phyloP scores from a whole-genome alignment of 2,329 filamentous ascomycete genomes.

The Phaeosphaeriaceae sp. region DNA sequence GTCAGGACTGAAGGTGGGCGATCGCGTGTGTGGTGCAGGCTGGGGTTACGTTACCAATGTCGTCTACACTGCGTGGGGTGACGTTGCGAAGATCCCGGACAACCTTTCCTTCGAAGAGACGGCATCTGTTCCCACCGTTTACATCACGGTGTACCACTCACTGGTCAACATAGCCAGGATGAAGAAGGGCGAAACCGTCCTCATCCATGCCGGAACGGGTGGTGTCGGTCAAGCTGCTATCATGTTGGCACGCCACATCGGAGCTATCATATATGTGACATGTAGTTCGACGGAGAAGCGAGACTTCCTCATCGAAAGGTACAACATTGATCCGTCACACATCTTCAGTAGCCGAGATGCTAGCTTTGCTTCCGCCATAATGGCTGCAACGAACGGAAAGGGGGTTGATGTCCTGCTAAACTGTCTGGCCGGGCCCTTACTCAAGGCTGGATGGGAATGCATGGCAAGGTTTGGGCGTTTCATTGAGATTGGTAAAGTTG shows the following conservation, averaged over 20 bases:
- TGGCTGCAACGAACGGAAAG: neutral
- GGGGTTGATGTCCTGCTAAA: conserved; percentile 38
- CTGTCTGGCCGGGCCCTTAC: conserved; percentile 27
- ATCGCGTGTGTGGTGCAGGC: neutral
- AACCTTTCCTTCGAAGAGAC: conserved; percentile 18
- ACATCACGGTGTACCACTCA: conserved; percentile 14
- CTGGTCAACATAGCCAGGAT: conserved; percentile 31
- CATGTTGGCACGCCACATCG: conserved; percentile 16
- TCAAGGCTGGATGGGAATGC: conserved; percentile 24
- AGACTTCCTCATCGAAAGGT: neutral
- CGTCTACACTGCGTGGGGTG: neutral
- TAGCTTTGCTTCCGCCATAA: conserved; percentile 1
- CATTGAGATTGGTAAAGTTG: conserved; percentile 19
- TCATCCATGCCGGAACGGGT: conserved; percentile 35
- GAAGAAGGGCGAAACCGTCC: conserved; percentile 30
- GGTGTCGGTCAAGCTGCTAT: conserved; percentile 30
- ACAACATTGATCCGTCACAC: conserved; percentile 20
- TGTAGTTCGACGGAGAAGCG: conserved; percentile 3
- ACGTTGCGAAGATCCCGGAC: conserved; percentile 13
- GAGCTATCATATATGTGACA: conserved; percentile 11
- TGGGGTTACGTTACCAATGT: neutral
- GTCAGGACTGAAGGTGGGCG: conserved; percentile 1
- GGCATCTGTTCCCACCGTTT: conserved; percentile 5
- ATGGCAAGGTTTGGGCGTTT: conserved; percentile 38
- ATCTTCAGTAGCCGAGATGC: conserved; percentile 41